Conservation (phyloP, 148 eudicot genomes). For the Salicornia ramosissima region DNA sequence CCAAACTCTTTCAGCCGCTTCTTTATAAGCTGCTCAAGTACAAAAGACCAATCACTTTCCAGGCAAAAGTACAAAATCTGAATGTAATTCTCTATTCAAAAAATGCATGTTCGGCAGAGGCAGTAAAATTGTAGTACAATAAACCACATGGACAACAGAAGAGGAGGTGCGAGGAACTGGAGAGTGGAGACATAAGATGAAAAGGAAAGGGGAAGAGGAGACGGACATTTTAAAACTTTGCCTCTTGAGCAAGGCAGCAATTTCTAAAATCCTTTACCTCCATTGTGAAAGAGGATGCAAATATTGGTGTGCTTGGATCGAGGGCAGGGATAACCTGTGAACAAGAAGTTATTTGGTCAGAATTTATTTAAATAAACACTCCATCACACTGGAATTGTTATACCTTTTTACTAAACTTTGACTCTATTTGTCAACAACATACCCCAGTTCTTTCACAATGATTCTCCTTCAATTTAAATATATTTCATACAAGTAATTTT, state of each 20-base stretch:
- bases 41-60: constrained; percentile 7
- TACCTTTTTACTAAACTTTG: neutral
- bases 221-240: neutral
- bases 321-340: constrained; percentile 90
- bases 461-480: no score
- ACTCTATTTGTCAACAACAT: neutral
- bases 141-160: neutral
- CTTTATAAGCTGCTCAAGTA: constrained; percentile 72
- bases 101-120: neutral
- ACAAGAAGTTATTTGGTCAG: constrained; percentile 20
- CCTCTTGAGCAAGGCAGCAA: neutral
- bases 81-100: neutral
- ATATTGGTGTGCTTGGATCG: constrained; percentile 83
- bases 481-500: no score
- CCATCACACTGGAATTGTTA: neutral
- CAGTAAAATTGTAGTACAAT: neutral
- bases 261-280: constrained; percentile 50
- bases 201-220: neutral
- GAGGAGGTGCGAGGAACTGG: neutral
- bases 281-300: constrained; percentile 97
- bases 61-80: neutral
- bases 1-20: constrained; percentile 93
- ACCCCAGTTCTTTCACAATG: neutral
- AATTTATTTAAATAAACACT: neutral
- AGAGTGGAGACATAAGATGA: neutral